These are phyloP conservation scores for Chytridium lagenaria DNA, from an alignment of 371 early-diverging fungal species.

Conservation along the genomic window DNA sequence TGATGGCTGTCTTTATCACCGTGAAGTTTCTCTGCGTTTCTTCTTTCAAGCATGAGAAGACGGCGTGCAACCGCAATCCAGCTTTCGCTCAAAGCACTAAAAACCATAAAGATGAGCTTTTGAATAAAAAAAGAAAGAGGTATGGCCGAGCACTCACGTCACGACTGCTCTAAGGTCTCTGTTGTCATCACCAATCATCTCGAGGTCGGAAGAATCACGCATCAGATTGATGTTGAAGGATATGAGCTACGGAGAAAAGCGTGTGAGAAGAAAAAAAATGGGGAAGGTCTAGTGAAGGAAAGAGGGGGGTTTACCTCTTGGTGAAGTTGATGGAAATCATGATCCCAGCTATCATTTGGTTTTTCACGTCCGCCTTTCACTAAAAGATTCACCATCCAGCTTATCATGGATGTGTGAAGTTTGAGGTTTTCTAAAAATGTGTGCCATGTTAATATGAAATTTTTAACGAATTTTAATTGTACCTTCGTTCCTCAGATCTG, in stretches of 20 bases:
- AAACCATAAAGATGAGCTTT: background rate
- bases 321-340: conserved; percentile 46
- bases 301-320: conserved; percentile 33
- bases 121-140: background rate
- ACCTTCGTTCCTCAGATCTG: conserved; percentile 57
- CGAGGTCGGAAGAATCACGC: conserved; percentile 52
- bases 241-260: conserved; percentile 39
- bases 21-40: conserved; percentile 29
- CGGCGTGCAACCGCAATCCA: conserved; percentile 50
- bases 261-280: background rate
- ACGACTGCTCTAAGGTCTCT: conserved; percentile 46
- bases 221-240: conserved; percentile 51
- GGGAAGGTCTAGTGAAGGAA: background rate
- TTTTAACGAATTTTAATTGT: background rate
- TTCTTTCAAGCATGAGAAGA: conserved; percentile 43
- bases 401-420: conserved; percentile 53
- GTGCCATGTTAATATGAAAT: background rate
- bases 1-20: conserved; percentile 1
- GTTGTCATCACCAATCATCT: conserved; percentile 55
- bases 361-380: conserved; percentile 48
- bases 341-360: conserved; percentile 51
- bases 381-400: conserved; percentile 59
- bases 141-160: conserved; percentile 33
- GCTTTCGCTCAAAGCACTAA: conserved; percentile 40
- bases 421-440: conserved; percentile 50